Conservation (phyloP, 768 basidiomycete genomes). For the Porphyrellus cyaneotinctus region DNA sequence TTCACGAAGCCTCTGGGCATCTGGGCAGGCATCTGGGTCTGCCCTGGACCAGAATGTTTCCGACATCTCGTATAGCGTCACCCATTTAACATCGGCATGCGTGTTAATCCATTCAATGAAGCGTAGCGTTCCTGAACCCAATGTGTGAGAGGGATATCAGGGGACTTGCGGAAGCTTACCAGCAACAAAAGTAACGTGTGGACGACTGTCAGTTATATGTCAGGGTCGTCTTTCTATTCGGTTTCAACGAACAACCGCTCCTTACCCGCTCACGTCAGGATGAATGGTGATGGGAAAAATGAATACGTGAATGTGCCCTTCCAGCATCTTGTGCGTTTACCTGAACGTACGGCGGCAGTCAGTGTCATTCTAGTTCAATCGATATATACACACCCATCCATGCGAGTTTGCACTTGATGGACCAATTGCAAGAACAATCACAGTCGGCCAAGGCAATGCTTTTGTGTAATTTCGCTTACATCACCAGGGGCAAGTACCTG, state of each 20-base stretch:
- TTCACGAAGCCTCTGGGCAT: constrained; percentile 49
- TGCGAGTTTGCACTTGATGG: constrained; percentile 71
- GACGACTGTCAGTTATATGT: constrained; percentile 37
- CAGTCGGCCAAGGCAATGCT: background rate
- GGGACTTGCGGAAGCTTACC: constrained; percentile 30
- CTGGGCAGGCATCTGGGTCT: constrained; percentile 48
- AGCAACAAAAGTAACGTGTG: constrained; percentile 75
- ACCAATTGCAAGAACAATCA: constrained; percentile 43
- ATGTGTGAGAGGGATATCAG: background rate
- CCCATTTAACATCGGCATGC: constrained; percentile 67
- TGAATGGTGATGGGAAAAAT: constrained; percentile 78
- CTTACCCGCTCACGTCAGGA: constrained; percentile 69
- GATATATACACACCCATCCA: constrained; percentile 49
- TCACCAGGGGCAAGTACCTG: constrained; percentile 70
- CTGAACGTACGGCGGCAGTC: constrained; percentile 25
- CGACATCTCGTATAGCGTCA: constrained; percentile 65
- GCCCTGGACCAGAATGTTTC: constrained; percentile 55
- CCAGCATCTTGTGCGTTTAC: constrained; percentile 67
- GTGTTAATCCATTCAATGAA: constrained; percentile 75
- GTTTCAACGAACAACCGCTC: background rate
- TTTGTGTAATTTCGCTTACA: constrained; percentile 35
- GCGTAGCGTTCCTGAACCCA: constrained; percentile 51
- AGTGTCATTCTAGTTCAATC: background rate
- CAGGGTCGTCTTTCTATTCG: background rate
- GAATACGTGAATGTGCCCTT: constrained; percentile 69